Conservation (phyloP, 768 basidiomycete species). For the Boletus rufocinnamomeus region DNA sequence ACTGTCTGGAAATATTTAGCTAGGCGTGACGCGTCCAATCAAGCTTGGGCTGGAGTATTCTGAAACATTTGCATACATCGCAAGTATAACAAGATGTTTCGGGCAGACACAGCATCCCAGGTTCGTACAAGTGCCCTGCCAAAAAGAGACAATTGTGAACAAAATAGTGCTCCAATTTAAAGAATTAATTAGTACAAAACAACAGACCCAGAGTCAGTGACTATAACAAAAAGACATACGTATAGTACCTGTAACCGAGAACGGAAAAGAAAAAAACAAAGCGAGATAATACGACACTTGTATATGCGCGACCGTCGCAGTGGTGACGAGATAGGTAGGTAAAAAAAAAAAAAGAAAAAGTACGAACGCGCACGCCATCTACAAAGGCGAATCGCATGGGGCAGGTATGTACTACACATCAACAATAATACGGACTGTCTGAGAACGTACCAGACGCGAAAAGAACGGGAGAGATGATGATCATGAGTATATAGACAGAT, state of each 20-base stretch:
- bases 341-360: background rate
- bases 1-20: too few species aligned
- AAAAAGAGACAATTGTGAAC: too few species aligned
- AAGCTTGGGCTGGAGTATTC: too few species aligned
- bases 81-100: too few species aligned
- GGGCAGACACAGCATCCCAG: too few species aligned
- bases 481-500: background rate
- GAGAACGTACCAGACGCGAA: background rate
- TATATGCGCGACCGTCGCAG: background rate
- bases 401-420: slow-evolving; percentile 1
- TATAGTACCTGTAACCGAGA: background rate
- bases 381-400: background rate
- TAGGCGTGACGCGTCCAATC: too few species aligned
- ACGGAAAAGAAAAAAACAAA: background rate
- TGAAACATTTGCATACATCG: too few species aligned
- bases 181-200: background rate
- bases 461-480: background rate
- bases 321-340: background rate
- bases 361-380: background rate
- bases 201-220: background rate
- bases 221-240: background rate
- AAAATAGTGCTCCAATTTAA: background rate
- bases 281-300: background rate
- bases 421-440: background rate
- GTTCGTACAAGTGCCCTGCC: too few species aligned